These are phyloP conservation scores for Tanozyma kutaoensis DNA, from an alignment of 805 yeast genomes.

Conservation along the genomic window DNA sequence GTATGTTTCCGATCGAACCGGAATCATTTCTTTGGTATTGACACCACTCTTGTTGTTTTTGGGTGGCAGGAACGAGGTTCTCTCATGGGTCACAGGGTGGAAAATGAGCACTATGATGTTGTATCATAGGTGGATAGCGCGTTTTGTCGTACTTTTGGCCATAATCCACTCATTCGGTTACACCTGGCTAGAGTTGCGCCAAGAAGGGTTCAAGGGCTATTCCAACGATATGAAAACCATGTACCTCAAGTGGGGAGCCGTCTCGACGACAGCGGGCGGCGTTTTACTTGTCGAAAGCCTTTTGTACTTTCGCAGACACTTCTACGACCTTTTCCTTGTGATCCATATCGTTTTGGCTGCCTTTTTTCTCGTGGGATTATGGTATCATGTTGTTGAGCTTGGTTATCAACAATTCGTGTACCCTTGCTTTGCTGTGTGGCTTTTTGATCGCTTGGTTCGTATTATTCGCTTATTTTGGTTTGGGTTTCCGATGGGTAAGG, in stretches of 20 bases:
- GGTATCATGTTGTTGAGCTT: slow-evolving; percentile 45
- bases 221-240: slow-evolving; percentile 1
- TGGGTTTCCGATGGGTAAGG: slow-evolving; percentile 20
- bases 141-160: slow-evolving; percentile 6
- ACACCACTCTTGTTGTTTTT: slow-evolving; percentile 7
- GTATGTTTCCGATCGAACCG: slow-evolving; percentile 6
- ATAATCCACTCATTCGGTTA: slow-evolving; percentile 6
- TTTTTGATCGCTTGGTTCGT: slow-evolving; percentile 18
- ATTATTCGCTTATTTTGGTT: slow-evolving; percentile 14
- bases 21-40: slow-evolving; percentile 6
- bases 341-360: slow-evolving; percentile 28
- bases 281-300: slow-evolving; percentile 7
- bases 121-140: slow-evolving; percentile 9
- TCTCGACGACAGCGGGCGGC: slow-evolving; percentile 4
- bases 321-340: slow-evolving; percentile 44
- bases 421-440: slow-evolving; percentile 15
- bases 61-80: slow-evolving; percentile 8
- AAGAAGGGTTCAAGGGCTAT: background rate
- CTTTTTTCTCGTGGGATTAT: slow-evolving; percentile 38
- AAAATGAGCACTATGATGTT: slow-evolving; percentile 6
- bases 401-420: slow-evolving; percentile 18
- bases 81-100: slow-evolving; percentile 9
- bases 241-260: slow-evolving; percentile 5
- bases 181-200: slow-evolving; percentile 1
- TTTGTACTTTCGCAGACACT: too few relatives aligned